Evolutionary conservation across 495 filamentous ascomycete species (phyloP), one percentile per base, ranked within the genome.

Genomic region (Penicillium tannophilum): DNA sequence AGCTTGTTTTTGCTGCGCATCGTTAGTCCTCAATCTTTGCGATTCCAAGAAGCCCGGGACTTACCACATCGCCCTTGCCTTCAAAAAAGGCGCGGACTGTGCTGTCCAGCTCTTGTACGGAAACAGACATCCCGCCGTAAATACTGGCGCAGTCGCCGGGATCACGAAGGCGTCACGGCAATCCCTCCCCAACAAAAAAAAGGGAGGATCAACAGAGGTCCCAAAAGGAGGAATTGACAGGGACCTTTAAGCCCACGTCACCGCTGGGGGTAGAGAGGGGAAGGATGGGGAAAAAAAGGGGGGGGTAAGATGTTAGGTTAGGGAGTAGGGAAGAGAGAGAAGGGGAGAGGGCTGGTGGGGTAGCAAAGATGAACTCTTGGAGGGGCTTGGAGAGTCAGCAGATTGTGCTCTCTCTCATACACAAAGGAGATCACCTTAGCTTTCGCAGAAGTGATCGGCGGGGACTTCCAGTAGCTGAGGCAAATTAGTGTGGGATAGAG

Each of bases 61-160:
- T 70, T 80, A 97, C 93, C 78, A 90, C 79, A 52, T 96, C 90
- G 44, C 94, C 94, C 72, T 93, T 88, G 71, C 90, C 93, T 78
- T 98, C 94, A 63, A 95, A 98, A 79, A 98, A 97, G 75, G 90
- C 88, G 62, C 88, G 92, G 82, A 97, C 93, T 58, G 91, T 96
- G 70, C 85, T 86, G 86, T 98, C 94, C 76, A 98, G 82, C 82
- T 98, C 95, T 71, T 86, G 85, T 69, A 98, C 92, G 62, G 87
- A 84, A 70, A 87, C 76, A 69, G 86, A 84, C 86, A 88, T 88
- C 58, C 62, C 71, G 71, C 62, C 70, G 67, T 63, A 70, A 64
- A 63, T 57, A 59, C 61, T 66, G 70, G 75, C 67, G 68, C 69
- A 68, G 51, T 67, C 63, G 67, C 64, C 64, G 46, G 62, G 55